Base-by-base conservation (phyloP, 2,329 filamentous ascomycete species). In the Fusarium compactum region DNA sequence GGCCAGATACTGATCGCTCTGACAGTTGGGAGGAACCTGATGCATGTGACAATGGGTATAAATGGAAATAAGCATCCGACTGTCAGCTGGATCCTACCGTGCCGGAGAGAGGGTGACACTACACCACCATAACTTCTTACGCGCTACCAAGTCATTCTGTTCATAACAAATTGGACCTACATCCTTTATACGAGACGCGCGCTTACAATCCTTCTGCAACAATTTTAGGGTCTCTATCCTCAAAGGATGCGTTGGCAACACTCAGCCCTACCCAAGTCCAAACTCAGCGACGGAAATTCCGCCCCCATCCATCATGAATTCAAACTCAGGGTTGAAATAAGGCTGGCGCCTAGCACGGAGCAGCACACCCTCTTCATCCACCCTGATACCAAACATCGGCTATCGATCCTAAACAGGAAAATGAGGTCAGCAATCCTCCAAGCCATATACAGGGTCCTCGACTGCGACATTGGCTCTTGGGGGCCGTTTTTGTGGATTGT, bases 291-390 rank as follows among this genome's bases (percentile, higher is more conserved):
- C 10, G 14, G 24, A 14, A 20, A 9, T 6, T 29, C 27, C 11
- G 16, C 15, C 24, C 25, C 41, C 20, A 9, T 48, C 15, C 6
- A 32, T 30, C 32, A 12, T 4, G 8, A 11, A 15, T n/a, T 30
- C 9, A 1, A 22, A 5, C 12, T 47, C n/a, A 40, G n/a, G 15
- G 14, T 64, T 43, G 22, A 51, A 59, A 65, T 24, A 53, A 66
- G 47, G 43, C 63, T 66, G 47, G 62, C 55, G 63, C 43, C 41
- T 29, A 15, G 29, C 14, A 27, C 11, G 40, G 5, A 9, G 4
- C 8, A 25, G 9, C 50, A 12, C 18, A 18, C 8, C 7, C 3
- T 11, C 18, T 41, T 41, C 16, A 14, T 25, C 8, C 1, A 12
- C 41, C 8, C 15, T 45, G 34, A 22, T 18, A 24, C 38, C 44